Conservation (phyloP, 805 yeast species). For the Teunomyces atbi region DNA sequence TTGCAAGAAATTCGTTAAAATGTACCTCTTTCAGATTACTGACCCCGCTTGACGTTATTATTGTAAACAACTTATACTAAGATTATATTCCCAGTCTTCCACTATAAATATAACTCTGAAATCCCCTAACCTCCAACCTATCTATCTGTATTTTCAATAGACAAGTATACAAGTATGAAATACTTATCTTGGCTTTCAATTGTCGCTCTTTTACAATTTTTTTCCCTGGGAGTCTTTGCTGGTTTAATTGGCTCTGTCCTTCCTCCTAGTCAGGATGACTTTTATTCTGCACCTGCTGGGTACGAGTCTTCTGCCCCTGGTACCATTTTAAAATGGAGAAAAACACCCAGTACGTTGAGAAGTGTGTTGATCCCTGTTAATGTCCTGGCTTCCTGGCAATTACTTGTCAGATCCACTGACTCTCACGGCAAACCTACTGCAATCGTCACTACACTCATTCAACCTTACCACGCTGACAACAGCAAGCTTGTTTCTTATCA, state of each 20-base stretch:
- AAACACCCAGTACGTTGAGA: slow-evolving; percentile 17
- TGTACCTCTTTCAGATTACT: too few species aligned
- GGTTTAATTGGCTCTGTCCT: too few species aligned
- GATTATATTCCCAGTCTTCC: not conserved
- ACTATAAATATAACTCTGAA: not conserved
- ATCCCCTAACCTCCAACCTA: not conserved
- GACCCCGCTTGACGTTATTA: too few species aligned
- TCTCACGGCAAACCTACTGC: slow-evolving; percentile 18
- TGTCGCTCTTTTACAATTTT: not conserved
- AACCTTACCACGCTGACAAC: slow-evolving; percentile 23
- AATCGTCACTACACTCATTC: slow-evolving; percentile 19
- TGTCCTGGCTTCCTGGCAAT: slow-evolving; percentile 17
- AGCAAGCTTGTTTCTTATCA: slow-evolving; percentile 18
- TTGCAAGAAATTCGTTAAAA: too few species aligned
- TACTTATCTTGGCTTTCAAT: not conserved
- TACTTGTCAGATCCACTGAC: slow-evolving; percentile 20
- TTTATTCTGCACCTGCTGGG: slow-evolving; percentile 23
- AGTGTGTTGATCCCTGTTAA: slow-evolving; percentile 17
- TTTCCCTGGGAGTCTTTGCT: not conserved
- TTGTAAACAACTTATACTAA: too few species aligned
- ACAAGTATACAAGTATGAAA: not conserved
- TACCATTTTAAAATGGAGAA: slow-evolving; percentile 20
- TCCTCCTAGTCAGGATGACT: slow-evolving; percentile 17
- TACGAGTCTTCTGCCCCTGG: slow-evolving; percentile 20
- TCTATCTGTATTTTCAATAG: not conserved